Percentiles rank a stretch among this genome's conserved stretches.
phyloP scores from a whole-genome alignment of 1,284 basidiomycete genomes.

The Moesziomyces aphidis region DNA sequence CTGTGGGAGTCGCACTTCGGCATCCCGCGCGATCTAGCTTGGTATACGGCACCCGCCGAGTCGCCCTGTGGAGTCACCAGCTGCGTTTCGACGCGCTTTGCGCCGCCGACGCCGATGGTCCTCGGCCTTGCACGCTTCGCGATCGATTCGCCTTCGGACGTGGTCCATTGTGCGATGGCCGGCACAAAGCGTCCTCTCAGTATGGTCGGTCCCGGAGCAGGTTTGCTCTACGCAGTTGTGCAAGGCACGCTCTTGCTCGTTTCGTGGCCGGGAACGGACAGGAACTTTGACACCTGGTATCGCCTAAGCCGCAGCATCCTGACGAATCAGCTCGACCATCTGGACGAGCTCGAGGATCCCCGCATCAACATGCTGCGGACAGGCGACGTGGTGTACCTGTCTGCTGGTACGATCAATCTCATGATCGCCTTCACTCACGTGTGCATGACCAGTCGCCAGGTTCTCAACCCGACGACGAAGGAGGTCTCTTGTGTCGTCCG shows the following conservation, averaged over 20 bases:
- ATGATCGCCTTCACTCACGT: constrained; percentile 30
- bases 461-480: constrained; percentile 14
- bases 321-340: constrained; percentile 3
- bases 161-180: constrained; percentile 24
- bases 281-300: constrained; percentile 22
- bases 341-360: constrained; percentile 21
- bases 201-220: constrained; percentile 12
- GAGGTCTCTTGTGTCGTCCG: constrained; percentile 12
- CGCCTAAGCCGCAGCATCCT: constrained; percentile 3
- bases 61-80: constrained; percentile 2
- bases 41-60: constrained; percentile 14
- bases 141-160: constrained; percentile 5
- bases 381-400: constrained; percentile 28
- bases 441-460: constrained; percentile 22
- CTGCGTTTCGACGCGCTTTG: constrained; percentile 6
- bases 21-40: constrained; percentile 12
- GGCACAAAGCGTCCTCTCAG: constrained; percentile 14
- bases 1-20: constrained; percentile 35
- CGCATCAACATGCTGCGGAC: constrained; percentile 25
- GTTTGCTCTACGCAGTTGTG: constrained; percentile 25
- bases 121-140: constrained; percentile 7
- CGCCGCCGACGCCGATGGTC: constrained; percentile 1
- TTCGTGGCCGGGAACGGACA: constrained; percentile 23
- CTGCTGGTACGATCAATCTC: constrained; percentile 15
- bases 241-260: constrained; percentile 31